Evolutionary conservation across 1,139 yeast species (phyloP), one percentile per base, ranked within the genome.

Genomic region (Hansenula lynferdii): DNA sequence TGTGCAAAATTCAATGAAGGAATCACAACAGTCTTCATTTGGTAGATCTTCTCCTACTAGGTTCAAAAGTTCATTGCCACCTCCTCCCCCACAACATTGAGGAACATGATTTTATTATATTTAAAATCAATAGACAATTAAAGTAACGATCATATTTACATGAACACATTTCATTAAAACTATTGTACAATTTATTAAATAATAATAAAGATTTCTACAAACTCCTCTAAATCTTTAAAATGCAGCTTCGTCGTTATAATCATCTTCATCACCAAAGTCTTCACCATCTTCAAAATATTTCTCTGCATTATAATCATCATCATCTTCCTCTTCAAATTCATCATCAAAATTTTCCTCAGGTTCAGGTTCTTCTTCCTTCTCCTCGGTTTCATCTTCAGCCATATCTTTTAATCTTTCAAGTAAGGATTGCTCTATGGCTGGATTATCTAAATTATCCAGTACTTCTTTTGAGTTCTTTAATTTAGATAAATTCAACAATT

Each of bases 281-380:
- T 70, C 76, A 43, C 80, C 80, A 50, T 76, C 82, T 42, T 77
- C 80, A 51, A 77, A 77, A 52, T 78, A 77, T 49, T 75, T 77
- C 56, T 85, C 95, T 34, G 87, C 95, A 45, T 82, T 87, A 43
- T 80, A 89, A 48, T 77, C 85, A 52, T 80, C 87, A 42, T 76
- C 85, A 27, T 72, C 80, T 44, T 82, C 92, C 40, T 84, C 92
- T 43, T 84, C 94, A 34, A 84, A 85, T 47, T 79, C 86, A 47
- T 83, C 90, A 53, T 67, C 65, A 11, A 57, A 64, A 25, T 72
- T 78, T 31, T 74, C 80, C 15, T 60, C 73, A n/a, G 62, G 67
- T 17, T 60, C 73, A n/a, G 62, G 67, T 29, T 64, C 73, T 3
- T 58, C 69, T 3, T 62, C 70, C 7, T 62, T 69, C 4, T 61